These are phyloP conservation scores for Loxodes magnus DNA, from an alignment of 73 alveolate species.

Conservation along the genomic window DNA sequence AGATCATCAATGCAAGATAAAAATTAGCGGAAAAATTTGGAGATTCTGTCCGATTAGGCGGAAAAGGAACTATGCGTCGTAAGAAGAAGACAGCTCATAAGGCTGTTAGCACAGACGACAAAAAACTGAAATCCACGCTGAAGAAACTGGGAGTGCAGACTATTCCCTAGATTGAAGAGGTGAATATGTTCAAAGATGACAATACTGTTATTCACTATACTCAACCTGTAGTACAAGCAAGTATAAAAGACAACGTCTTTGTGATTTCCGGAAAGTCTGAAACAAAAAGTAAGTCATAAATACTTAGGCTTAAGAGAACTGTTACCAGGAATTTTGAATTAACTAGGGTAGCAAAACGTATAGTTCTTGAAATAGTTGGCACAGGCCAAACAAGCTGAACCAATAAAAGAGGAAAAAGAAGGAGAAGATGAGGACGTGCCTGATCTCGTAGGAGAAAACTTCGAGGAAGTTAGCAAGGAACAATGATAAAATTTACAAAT, in stretches of 20 bases:
- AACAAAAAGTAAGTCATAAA: constrained; percentile 53
- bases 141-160: constrained; percentile 69
- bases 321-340: constrained; percentile 74
- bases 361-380: constrained; percentile 45
- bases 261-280: constrained; percentile 72
- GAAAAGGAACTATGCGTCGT: constrained; percentile 70
- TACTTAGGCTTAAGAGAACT: constrained; percentile 52
- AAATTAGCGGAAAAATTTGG: constrained; percentile 52
- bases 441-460: constrained; percentile 34
- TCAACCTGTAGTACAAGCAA: constrained; percentile 69
- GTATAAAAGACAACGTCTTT: constrained; percentile 74
- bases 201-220: constrained; percentile 72
- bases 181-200: constrained; percentile 84
- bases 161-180: constrained; percentile 69
- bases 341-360: constrained; percentile 63
- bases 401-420: constrained; percentile 37
- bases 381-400: constrained; percentile 26
- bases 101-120: constrained; percentile 55
- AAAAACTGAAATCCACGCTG: constrained; percentile 53
- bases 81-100: constrained; percentile 59
- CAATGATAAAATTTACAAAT: too few species aligned
- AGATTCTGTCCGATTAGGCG: constrained; percentile 54
- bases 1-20: constrained; percentile 53
- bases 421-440: constrained; percentile 57
- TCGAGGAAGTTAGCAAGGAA: constrained; percentile 12